Base-by-base conservation (phyloP, 306 rosid species). In the Vigna radiata region DNA sequence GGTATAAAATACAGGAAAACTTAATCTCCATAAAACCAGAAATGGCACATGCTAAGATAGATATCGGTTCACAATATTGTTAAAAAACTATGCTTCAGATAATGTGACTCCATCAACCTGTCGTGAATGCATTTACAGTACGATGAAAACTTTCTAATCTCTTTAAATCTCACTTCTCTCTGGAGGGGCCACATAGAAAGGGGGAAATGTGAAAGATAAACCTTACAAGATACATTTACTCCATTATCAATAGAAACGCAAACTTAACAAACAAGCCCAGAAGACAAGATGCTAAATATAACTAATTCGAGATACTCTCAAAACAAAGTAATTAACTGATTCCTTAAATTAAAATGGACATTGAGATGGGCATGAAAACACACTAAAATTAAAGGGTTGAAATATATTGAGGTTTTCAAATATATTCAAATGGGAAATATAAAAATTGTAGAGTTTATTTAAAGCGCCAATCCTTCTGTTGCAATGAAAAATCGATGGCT, bases 11-110 rank as follows among this genome's bases (percentile, higher is more conserved):
- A 55, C 53, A 13, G 31, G 23, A 62, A 31, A 53, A n/a, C 0
- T 16, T 55, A 23, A 81, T 75, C 23, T 60, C 55, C 33, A 54
- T 69, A 81, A 21, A 48, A 25, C 70, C 65, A 70, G 41, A 61
- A 61, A 54, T 8, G 21, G 37, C 8, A 62, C 8, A 39, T 12
- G 1, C 27, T 15, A 65, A 23, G 2, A 62, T 54, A 25, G 39
- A 75, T 59, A 23, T 37, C 23, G 25, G n/a, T 31, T 16, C 59
- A 17, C 15, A 70, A 41, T 14, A n/a, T 15, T 44, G 58, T 27
- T 37, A 29, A 47, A 6, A 9, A 68, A 65, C 74, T 59, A 68
- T 31, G 19, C 21, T 65, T 7, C 25, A 17, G 23, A 55, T 18
- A 9, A n/a, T 19, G 21, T 21, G 60, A 46, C 41, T 63, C 68